Base-by-base conservation (phyloP, 2,329 filamentous ascomycete species). In the Thielaviopsis cerberus region DNA sequence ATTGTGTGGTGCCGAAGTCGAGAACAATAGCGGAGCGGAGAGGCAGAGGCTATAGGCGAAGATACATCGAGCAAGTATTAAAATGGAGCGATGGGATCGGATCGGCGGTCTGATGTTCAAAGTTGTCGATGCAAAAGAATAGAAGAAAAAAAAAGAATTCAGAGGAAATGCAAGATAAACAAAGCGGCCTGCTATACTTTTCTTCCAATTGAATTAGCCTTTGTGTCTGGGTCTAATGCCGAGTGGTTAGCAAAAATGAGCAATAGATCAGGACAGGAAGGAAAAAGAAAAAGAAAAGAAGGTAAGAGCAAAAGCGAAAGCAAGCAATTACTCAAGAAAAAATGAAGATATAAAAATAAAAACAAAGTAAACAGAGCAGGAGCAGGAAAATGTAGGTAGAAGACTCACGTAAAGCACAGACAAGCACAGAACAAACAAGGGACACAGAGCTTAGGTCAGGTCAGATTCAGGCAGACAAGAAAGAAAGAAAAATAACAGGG, bases 1-100 rank as follows among this genome's bases (percentile, higher is more conserved):
- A 61, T 61, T 26, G 30, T 58, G 41, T 30, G 26, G 34, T 24
- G 15, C 17, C 48, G 22, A 51, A 51, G 48, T 45, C 27, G 26
- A n/a, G 27, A 34, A 53, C 48, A 25, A 51, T 13, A 17, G 13
- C 22, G 24, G 7, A 25, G 22, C 22, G 48, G 48, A 51, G 48
- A n/a, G 48, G 48, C 20, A 51, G 48, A 4, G 48, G 48, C 22
- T 51, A 51, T 23, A 51, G 48, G 22, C 22, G 22, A 23, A 51
- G 22, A 11, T 11, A 23, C 48, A 23, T 51, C 48, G 48, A 25
- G 48, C 13, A 22, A 51, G 22, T 51, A 25, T 23, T 51, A 3
- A 5, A 24, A 23, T 51, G 48, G 22, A 51, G 48, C n/a, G n/a
- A n/a, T 51, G 48, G 24, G 48, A 51, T 51, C 24, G 48, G 20